phyloP scores from a whole-genome alignment of 1,139 yeast genomes.

The Lodderomyces jiufengensis region DNA sequence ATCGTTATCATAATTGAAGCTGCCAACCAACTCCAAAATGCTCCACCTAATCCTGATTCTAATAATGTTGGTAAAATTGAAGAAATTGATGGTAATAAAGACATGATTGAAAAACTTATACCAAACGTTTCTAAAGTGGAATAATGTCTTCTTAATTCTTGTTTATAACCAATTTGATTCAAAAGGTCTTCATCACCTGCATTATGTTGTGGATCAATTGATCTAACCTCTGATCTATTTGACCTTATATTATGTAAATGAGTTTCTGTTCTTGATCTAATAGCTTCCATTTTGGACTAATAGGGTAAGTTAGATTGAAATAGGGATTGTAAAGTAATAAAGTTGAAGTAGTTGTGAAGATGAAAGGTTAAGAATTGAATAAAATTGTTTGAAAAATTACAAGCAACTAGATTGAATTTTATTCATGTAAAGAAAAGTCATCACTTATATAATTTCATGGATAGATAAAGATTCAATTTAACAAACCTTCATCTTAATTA shows the following conservation, averaged over 20 bases:
- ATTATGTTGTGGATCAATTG: slow-evolving; percentile 23
- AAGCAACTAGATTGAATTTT: neutral
- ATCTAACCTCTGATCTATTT: slow-evolving; percentile 20
- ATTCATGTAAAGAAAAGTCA: too few relatives aligned
- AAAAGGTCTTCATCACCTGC: slow-evolving; percentile 42
- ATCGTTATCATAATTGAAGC: slow-evolving; percentile 53
- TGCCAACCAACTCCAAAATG: slow-evolving; percentile 71
- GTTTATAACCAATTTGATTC: slow-evolving; percentile 53
- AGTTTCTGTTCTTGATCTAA: slow-evolving; percentile 17
- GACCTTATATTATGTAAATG: slow-evolving; percentile 15
- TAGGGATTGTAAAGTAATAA: too few relatives aligned
- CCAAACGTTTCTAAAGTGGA: slow-evolving; percentile 50
- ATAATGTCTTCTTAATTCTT: slow-evolving; percentile 44
- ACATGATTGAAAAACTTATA: slow-evolving; percentile 52
- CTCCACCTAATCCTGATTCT: slow-evolving; percentile 42
- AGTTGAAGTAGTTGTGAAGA: slow-evolving; percentile 1
- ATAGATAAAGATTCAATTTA: too few relatives aligned
- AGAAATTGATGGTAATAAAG: slow-evolving; percentile 45
- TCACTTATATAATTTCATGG: too few relatives aligned
- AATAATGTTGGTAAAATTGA: slow-evolving; percentile 32
- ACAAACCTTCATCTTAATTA: too few relatives aligned
- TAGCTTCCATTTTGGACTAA: neutral
- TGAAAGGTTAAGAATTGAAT: too few relatives aligned
- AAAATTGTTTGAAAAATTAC: neutral
- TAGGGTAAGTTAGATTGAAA: neutral